Evolutionary conservation across 352 stramenopile species (phyloP).

Genomic region (Plasmopara viticola): DNA sequence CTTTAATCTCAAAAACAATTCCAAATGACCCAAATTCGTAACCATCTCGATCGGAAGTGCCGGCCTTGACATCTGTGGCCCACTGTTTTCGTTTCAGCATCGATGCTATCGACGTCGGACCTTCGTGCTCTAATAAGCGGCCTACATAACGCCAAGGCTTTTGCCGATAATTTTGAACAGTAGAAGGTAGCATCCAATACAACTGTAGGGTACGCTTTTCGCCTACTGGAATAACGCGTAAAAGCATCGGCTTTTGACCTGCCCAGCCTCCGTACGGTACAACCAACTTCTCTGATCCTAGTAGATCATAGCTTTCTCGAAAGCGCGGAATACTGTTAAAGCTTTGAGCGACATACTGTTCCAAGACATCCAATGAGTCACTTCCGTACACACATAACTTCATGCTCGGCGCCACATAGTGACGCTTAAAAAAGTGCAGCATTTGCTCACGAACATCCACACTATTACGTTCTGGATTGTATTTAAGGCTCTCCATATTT

Average conservation of each 20-base stretch:
- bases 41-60: constrained; percentile 40
- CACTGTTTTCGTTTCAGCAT: constrained; percentile 35
- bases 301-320: constrained; percentile 2
- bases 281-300: constrained; percentile 4
- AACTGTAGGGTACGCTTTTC: constrained; percentile 40
- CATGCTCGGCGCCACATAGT: constrained; percentile 66
- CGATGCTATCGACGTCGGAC: constrained; percentile 32
- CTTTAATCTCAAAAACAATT: constrained; percentile 43
- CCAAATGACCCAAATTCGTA: constrained; percentile 65
- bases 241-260: constrained; percentile 23
- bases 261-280: constrained; percentile 26
- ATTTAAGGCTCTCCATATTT: constrained; percentile 52
- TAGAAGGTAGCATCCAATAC: constrained; percentile 46
- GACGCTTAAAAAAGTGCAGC: constrained; percentile 38
- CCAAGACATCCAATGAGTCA: constrained; percentile 49
- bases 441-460: constrained; percentile 54
- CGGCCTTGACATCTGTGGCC: constrained; percentile 40
- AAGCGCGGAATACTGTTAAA: constrained; percentile 39
- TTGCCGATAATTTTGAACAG: constrained; percentile 32
- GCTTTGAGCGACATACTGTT: constrained; percentile 42
- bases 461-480: constrained; percentile 24
- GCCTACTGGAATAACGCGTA: constrained; percentile 40
- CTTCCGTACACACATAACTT: constrained; percentile 66
- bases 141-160: constrained; percentile 53
- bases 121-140: constrained; percentile 50